Evolutionary conservation across 106 monocot genomes (phyloP), one percentile per base, ranked within the genome.

Genomic region (Acorus calamus): DNA sequence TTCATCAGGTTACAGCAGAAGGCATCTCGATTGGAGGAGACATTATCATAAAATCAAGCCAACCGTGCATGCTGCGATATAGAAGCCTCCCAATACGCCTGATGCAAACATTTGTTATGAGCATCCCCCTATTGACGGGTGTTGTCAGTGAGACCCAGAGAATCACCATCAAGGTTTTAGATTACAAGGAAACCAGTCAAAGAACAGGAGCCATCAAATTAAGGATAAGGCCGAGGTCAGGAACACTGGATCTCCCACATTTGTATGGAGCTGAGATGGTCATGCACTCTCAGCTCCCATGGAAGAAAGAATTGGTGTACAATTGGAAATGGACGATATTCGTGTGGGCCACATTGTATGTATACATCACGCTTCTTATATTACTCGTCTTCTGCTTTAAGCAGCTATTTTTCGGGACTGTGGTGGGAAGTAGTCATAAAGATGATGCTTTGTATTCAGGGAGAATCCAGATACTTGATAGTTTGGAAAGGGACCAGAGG

Each of bases 251-350:
- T 67, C 70, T 86, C 49, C 86, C 91, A 8, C 84, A 89, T 44
- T 7, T 89, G 47, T 89, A 89, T 6, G 51, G 49, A 11, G 73
- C 79, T 4, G 82, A 79, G 62, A 42, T 85, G 44, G 2, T 59
- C 46, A 63, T 91, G 47, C 68, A 42, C 47, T 78, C 86, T 2
- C 69, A 71, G 61, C 91, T 81, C 2, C 91, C 86, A 46, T 61
- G 83, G 70, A 64, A 53, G 49, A 91, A 86, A 64, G 64, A 73
- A 62, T 9, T 86, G 11, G 71, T 76, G 5, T 63, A 81, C 73
- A 81, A 76, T 6, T 91, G 91, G 91, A 86, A 79, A 63, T 84
- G 83, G 86, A 84, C 91, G 2, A 66, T 83, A 57, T 86, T 76
- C 42, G 78, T 86, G 3, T 86, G 91, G 86, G 54, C 60, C 4